Base-by-base conservation (phyloP, 257 asterid species). In the Fraxinus pennsylvanica region DNA sequence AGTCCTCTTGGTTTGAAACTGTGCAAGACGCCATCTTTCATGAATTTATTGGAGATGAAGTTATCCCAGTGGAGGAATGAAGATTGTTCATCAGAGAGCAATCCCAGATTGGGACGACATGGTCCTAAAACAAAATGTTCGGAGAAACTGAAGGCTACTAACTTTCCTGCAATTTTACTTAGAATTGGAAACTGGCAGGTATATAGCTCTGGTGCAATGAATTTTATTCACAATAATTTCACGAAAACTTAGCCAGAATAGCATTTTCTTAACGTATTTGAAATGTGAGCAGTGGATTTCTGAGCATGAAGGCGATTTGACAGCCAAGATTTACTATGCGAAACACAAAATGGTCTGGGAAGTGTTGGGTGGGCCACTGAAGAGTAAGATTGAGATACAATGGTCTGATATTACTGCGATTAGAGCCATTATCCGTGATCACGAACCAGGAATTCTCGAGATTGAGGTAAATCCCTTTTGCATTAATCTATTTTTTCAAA, bases 271-370 rank as follows among this genome's bases (percentile, higher is more conserved):
- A 22, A 5, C 9, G 4, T 57, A 25, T 68, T 45, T 30, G 19
- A 32, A 75, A 71, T 74, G 30, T 75, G 35, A 15, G 71, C 85
- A 93, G 97, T 84, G 87, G 74, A 15, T n/a, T 0, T 83, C 93
- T 5, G 76, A 21, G 76, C 79, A 88, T 27, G 91, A 87, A 74
- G 94, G 97, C 7, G 93, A 92, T 72, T 81, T 94, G n/a, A 82
- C 85, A 1, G 92, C 91, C 0, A 92, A 94, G 72, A 68, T 87
- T 1, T 94, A 92, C 84, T 92, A 78, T n/a, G 90, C 90, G 0
- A 92, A 92, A 33, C 84, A 81, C 1, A 91, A 89, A 73, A 45
- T 92, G 74, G 97, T 92, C 0, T 94, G 98, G 98, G 98, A 94
- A 82, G 68, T 92, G 15, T 61, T 94, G 12, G 93, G 86, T 1